Conservation (phyloP, 805 yeast genomes). For the Torulaspora microellipsoides region DNA sequence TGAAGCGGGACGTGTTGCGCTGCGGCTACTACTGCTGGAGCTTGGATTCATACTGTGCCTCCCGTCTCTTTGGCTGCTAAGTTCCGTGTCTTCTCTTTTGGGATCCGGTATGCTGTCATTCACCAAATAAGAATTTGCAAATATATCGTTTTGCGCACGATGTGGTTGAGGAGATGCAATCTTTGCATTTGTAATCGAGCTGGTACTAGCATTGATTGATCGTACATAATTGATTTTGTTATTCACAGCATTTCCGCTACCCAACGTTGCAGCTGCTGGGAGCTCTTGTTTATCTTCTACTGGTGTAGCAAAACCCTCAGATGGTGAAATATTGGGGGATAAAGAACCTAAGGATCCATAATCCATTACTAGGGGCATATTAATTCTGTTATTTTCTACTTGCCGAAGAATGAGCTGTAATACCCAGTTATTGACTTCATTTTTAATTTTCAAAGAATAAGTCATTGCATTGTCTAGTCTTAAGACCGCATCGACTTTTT, state of each 20-base stretch:
- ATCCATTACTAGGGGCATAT: conserved; percentile 2
- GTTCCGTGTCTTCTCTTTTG: conserved; percentile 1
- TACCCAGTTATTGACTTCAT: conserved; percentile 71
- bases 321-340: background rate
- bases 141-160: conserved; percentile 27
- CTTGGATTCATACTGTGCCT: conserved; percentile 7
- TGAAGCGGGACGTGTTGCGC: conserved; percentile 12
- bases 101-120: conserved; percentile 41
- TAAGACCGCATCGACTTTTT: conserved; percentile 64
- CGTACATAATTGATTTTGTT: background rate
- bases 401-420: conserved; percentile 60
- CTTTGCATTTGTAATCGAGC: conserved; percentile 7
- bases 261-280: conserved; percentile 4
- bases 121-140: conserved; percentile 40
- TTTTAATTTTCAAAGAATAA: conserved; percentile 69
- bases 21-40: conserved; percentile 7
- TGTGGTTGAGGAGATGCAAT: conserved; percentile 28
- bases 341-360: background rate
- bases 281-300: background rate
- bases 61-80: conserved; percentile 3
- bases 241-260: conserved; percentile 1
- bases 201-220: background rate
- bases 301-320: background rate
- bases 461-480: conserved; percentile 70
- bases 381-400: conserved; percentile 42